Conservation (phyloP, 768 basidiomycete genomes). For the Boletales sp. region DNA sequence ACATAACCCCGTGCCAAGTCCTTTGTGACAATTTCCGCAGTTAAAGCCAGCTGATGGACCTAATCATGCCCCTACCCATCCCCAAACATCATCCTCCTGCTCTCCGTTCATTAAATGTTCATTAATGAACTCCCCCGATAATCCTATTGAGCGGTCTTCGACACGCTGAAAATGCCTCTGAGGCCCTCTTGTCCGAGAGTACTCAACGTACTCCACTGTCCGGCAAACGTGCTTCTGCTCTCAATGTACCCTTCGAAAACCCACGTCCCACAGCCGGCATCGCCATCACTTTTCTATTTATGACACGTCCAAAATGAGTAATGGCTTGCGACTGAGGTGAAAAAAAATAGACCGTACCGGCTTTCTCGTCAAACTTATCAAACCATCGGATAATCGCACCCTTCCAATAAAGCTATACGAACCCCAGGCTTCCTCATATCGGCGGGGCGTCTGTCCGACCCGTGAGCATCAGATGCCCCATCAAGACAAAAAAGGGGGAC, state of each 20-base stretch:
- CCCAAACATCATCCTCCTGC: background rate
- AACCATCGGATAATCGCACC: conserved; percentile 52
- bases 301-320: background rate
- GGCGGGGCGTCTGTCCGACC: conserved; percentile 43
- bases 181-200: conserved; percentile 33
- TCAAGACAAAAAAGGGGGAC: conserved; percentile 19
- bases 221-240: conserved; percentile 48
- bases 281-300: conserved; percentile 39
- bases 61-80: conserved; percentile 1
- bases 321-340: background rate
- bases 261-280: conserved; percentile 47
- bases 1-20: conserved; percentile 13
- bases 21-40: conserved; percentile 23
- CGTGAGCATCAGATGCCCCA: conserved; percentile 23
- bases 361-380: conserved; percentile 57
- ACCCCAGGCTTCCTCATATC: conserved; percentile 63
- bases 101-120: conserved; percentile 26
- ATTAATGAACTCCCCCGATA: conserved; percentile 22
- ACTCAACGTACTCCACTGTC: conserved; percentile 46
- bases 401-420: conserved; percentile 59
- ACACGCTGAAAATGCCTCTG: conserved; percentile 58
- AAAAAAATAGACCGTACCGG: conserved; percentile 41
- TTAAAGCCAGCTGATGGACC: conserved; percentile 9
- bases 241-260: conserved; percentile 55
- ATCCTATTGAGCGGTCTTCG: conserved; percentile 35